Percentiles rank a stretch among this genome's conserved stretches.
These are phyloP conservation scores for Taiwanofungus camphoratus DNA, from an alignment of 1,284 basidiomycete genomes.

Conservation along the genomic window DNA sequence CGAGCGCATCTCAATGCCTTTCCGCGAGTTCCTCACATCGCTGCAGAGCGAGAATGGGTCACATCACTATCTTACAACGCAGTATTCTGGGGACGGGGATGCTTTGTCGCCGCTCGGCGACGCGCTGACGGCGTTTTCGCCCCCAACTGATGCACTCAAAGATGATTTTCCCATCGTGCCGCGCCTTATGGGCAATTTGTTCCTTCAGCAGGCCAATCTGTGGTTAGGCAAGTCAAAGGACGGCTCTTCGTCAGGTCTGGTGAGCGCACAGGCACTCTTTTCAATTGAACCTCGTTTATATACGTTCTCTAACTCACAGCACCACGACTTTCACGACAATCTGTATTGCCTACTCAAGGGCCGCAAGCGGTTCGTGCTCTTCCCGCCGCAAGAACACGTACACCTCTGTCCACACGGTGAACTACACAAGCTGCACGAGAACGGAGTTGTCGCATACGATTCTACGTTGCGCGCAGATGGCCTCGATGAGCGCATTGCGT, in stretches of 20 bases:
- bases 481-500: conserved; percentile 22
- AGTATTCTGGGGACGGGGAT: conserved; percentile 27
- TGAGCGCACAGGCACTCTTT: conserved; percentile 10
- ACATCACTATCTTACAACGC: conserved; percentile 28
- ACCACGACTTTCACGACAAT: conserved; percentile 33
- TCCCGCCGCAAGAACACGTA: conserved; percentile 23
- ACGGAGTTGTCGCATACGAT: conserved; percentile 29
- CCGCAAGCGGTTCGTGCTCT: conserved; percentile 30
- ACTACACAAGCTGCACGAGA: conserved; percentile 22
- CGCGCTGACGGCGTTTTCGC: conserved; percentile 26
- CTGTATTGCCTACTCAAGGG: conserved; percentile 30
- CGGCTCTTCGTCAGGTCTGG: conserved; percentile 28
- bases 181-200: conserved; percentile 28
- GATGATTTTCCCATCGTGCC: conserved; percentile 27
- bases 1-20: conserved; percentile 21
- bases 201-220: conserved; percentile 30
- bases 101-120: no score
- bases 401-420: conserved; percentile 26
- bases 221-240: conserved; percentile 28
- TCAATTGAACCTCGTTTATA: background rate
- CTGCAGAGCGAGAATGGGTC: conserved; percentile 19
- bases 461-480: conserved; percentile 26
- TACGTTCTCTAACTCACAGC: conserved; percentile 14
- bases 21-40: conserved; percentile 23
- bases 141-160: conserved; percentile 25